These are phyloP conservation scores for Leccinellum luteum DNA, from an alignment of 768 basidiomycete species.

Conservation along the genomic window DNA sequence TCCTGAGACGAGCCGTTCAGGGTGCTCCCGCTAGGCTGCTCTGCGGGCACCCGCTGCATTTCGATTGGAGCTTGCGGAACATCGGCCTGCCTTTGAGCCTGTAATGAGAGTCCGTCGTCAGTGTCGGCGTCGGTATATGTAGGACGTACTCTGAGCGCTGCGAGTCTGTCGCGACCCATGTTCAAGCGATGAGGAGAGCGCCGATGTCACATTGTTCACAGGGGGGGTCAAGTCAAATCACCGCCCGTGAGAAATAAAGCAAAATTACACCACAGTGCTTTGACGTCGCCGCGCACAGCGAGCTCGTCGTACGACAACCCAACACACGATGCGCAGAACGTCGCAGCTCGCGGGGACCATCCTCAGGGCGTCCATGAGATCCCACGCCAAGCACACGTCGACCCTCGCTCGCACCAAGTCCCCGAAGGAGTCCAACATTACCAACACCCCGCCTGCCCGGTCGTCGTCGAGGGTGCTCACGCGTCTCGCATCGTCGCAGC, in stretches of 20 bases:
- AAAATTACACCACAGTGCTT: too few relatives aligned
- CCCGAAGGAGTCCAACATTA: slow-evolving; percentile 19
- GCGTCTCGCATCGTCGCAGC: slow-evolving; percentile 26
- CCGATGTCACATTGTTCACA: neutral
- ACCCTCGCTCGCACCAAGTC: slow-evolving; percentile 23
- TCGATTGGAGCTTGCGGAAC: slow-evolving; percentile 23
- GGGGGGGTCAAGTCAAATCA: neutral
- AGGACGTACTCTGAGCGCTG: slow-evolving; percentile 73
- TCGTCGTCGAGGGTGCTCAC: slow-evolving; percentile 19
- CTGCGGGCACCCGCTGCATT: slow-evolving; percentile 18
- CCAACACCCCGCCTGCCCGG: slow-evolving; percentile 4
- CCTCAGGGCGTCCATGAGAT: slow-evolving; percentile 35
- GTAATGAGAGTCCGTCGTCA: slow-evolving; percentile 15
- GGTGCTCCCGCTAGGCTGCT: slow-evolving; percentile 1
- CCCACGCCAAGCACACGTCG: neutral
- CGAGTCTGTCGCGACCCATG: slow-evolving; percentile 75
- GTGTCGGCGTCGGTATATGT: slow-evolving; percentile 35
- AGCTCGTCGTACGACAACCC: slow-evolving; percentile 42
- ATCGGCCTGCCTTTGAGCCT: slow-evolving; percentile 52
- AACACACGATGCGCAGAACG: slow-evolving; percentile 58
- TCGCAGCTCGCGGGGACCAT: slow-evolving; percentile 76
- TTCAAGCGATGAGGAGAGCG: neutral
- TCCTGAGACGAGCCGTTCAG: slow-evolving; percentile 12
- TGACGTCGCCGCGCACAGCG: slow-evolving; percentile 1
- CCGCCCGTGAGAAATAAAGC: slow-evolving; percentile 15